Evolutionary conservation across 78 protist genomes (phyloP).

Genomic region (Salpingoeca rosetta): DNA sequence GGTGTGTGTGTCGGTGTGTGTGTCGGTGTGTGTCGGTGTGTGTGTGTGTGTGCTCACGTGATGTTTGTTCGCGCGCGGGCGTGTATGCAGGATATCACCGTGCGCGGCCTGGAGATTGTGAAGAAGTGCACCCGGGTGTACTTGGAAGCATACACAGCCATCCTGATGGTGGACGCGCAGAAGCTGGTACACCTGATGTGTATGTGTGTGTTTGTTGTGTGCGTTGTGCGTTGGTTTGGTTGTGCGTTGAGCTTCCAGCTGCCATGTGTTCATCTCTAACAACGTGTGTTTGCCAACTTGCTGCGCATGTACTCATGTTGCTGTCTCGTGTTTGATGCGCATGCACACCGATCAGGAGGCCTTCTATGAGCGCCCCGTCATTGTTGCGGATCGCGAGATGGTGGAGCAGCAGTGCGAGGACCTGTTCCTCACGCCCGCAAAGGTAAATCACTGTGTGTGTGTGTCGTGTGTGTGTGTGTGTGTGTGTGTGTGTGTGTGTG

Average conservation of each 20-base stretch:
- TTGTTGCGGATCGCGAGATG: conserved; percentile 86
- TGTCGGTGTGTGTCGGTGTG: neutral
- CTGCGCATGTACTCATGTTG: too few species aligned
- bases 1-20: neutral
- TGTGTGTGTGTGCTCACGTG: neutral
- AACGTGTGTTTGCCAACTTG: too few species aligned
- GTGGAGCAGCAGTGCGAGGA: conserved; percentile 82
- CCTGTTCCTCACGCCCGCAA: conserved; percentile 63
- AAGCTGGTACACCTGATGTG: neutral
- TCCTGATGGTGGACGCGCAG: conserved; percentile 39
- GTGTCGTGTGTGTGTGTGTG: too few species aligned
- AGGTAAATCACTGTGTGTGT: too few species aligned
- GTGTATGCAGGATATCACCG: conserved; percentile 81
- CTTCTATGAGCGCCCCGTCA: conserved; percentile 21
- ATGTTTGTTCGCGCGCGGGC: neutral
- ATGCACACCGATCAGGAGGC: neutral
- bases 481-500: too few species aligned
- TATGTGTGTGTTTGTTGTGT: too few species aligned
- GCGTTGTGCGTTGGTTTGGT: too few species aligned
- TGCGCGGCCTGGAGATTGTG: conserved; percentile 90
- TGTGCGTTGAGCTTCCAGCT: too few species aligned
- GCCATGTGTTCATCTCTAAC: too few species aligned
- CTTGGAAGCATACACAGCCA: conserved; percentile 90
- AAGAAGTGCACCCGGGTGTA: conserved; percentile 54
- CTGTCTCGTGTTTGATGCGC: too few species aligned